Conservation (phyloP, 352 stramenopile species). For the Peronospora belbahrii region DNA sequence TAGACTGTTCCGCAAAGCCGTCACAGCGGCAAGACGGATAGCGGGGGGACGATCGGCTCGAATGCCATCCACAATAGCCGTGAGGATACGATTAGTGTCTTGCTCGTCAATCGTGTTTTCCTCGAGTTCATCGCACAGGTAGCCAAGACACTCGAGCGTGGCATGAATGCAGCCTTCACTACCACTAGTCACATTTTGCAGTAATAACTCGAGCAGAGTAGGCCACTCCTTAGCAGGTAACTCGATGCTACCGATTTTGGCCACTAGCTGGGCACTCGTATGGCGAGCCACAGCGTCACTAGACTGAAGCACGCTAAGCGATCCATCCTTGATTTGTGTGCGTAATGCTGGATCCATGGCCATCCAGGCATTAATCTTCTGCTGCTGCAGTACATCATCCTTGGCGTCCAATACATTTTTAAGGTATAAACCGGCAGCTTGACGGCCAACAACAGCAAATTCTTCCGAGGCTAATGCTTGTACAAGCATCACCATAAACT, state of each 20-base stretch:
- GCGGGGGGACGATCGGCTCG: constrained; percentile 69
- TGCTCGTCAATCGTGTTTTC: constrained; percentile 65
- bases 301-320: constrained; percentile 54
- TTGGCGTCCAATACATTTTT: constrained; percentile 86
- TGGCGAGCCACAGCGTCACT: constrained; percentile 60
- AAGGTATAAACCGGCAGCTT: constrained; percentile 75
- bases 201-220: constrained; percentile 84
- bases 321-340: constrained; percentile 70
- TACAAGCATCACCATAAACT: constrained; percentile 81
- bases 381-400: constrained; percentile 69
- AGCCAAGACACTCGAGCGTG: constrained; percentile 79
- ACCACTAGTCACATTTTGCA: constrained; percentile 88
- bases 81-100: constrained; percentile 94
- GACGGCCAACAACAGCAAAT: constrained; percentile 65
- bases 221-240: constrained; percentile 92
- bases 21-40: constrained; percentile 89
- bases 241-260: constrained; percentile 92
- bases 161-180: constrained; percentile 88
- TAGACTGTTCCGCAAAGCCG: constrained; percentile 91
- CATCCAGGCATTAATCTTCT: constrained; percentile 77
- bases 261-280: constrained; percentile 88
- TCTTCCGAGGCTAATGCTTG: constrained; percentile 70
- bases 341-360: constrained; percentile 61
- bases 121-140: constrained; percentile 77
- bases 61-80: constrained; percentile 95